Percentiles rank a stretch among this genome's conserved stretches.
Conservation (phyloP, 192 early-diverging fungal species). For the Oehlia diaphana region DNA sequence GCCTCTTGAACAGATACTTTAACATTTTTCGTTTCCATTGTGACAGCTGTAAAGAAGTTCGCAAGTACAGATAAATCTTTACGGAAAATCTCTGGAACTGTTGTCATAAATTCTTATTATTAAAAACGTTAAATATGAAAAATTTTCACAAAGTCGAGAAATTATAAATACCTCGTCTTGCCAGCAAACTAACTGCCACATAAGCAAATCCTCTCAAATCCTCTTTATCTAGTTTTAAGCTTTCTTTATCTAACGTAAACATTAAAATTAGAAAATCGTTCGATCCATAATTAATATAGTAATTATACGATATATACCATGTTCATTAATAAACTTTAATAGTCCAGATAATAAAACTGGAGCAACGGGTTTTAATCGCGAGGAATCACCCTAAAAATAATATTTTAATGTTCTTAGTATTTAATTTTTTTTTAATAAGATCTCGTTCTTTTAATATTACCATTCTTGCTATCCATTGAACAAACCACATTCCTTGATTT, state of each 20-base stretch:
- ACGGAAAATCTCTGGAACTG: slow-evolving; percentile 68
- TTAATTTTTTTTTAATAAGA: neutral
- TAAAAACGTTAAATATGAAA: neutral
- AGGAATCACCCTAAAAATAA: slow-evolving; percentile 15
- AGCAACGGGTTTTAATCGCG: slow-evolving; percentile 61
- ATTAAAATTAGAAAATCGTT: neutral
- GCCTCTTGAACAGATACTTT: slow-evolving; percentile 82
- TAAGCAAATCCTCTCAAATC: slow-evolving; percentile 80
- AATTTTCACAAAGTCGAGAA: neutral
- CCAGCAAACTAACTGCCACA: slow-evolving; percentile 77
- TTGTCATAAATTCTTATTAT: neutral
- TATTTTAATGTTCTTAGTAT: no score
- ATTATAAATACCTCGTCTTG: slow-evolving; percentile 58
- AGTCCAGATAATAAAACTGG: slow-evolving; percentile 71
- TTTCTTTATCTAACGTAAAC: neutral
- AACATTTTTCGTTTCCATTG: slow-evolving; percentile 60
- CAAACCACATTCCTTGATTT: slow-evolving; percentile 74
- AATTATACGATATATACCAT: slow-evolving; percentile 33
- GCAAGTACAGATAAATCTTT: slow-evolving; percentile 62
- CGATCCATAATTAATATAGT: slow-evolving; percentile 27
- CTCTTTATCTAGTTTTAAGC: slow-evolving; percentile 53
- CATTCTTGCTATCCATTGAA: slow-evolving; percentile 89
- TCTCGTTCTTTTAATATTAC: slow-evolving; percentile 31
- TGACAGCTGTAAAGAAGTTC: slow-evolving; percentile 71
- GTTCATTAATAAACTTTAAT: slow-evolving; percentile 59